A percentile compares a stretch with the other conserved stretches of the same genome.
These are phyloP conservation scores for Phytopythium delawarense DNA, from an alignment of 352 stramenopile genomes.

Conservation along the genomic window DNA sequence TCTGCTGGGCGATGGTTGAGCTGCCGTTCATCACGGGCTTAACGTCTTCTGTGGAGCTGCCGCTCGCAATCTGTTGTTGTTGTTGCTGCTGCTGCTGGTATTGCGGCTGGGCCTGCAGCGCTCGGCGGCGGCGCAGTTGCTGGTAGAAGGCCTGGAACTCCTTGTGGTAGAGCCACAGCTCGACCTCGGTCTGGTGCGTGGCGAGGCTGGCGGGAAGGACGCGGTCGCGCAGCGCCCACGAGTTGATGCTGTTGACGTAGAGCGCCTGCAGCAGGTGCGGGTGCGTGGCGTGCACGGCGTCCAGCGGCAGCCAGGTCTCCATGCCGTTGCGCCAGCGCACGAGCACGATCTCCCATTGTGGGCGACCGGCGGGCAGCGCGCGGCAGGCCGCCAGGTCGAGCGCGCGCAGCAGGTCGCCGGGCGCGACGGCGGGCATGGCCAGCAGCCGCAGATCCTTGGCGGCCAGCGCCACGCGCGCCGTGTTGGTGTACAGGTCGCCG, in stretches of 20 bases:
- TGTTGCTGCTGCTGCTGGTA: conserved; percentile 13
- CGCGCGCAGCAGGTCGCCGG: conserved; percentile 56
- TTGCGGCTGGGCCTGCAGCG: background rate
- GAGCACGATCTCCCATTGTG: conserved; percentile 65
- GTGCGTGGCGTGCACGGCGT: conserved; percentile 42
- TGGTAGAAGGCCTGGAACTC: conserved; percentile 68
- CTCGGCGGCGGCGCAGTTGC: conserved; percentile 24
- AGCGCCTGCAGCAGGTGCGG: conserved; percentile 59
- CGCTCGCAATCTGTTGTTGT: background rate
- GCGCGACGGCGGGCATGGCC: conserved; percentile 43
- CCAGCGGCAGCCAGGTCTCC: conserved; percentile 64
- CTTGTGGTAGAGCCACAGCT: conserved; percentile 66
- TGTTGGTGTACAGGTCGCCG: conserved; percentile 65
- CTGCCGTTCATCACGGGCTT: conserved; percentile 11
- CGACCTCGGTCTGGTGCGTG: conserved; percentile 51
- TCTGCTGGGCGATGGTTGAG: conserved; percentile 4
- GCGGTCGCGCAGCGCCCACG: conserved; percentile 52
- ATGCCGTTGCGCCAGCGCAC: conserved; percentile 62
- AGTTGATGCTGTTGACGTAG: conserved; percentile 78
- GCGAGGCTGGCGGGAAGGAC: conserved; percentile 33
- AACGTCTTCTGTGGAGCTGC: conserved; percentile 9
- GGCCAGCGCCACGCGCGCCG: conserved; percentile 22
- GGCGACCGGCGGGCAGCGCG: conserved; percentile 13
- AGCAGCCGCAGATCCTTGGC: conserved; percentile 46
- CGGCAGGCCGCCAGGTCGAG: conserved; percentile 70